A percentile compares a stretch with the other conserved stretches of the same genome.
Conservation (phyloP, 1,139 yeast species). For the Hansenula sp. region DNA sequence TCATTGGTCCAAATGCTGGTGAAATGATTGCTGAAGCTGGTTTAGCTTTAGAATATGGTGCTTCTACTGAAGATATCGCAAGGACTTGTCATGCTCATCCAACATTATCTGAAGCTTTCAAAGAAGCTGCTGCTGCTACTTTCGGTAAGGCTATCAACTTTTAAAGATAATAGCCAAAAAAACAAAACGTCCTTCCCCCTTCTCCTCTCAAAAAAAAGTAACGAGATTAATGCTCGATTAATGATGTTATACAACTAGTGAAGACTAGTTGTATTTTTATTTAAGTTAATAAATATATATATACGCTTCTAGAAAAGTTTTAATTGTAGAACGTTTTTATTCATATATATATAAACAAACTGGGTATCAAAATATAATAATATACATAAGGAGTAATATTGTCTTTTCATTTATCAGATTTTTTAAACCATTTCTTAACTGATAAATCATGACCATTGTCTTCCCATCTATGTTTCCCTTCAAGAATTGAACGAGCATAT, state of each 20-base stretch:
- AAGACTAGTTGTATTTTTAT: neutral
- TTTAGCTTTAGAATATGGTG: constrained; percentile 97
- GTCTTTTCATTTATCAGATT: neutral
- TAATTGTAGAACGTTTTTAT: too few species aligned
- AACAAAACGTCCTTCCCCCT: too few species aligned
- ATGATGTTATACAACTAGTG: too few species aligned
- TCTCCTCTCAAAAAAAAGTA: too few species aligned
- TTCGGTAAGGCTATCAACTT: constrained; percentile 87
- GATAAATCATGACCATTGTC: constrained; percentile 18
- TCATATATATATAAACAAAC: neutral
- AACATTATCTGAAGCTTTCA: constrained; percentile 94
- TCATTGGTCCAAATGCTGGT: constrained; percentile 97
- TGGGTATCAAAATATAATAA: neutral
- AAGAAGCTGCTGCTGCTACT: constrained; percentile 95
- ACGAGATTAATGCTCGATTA: too few species aligned
- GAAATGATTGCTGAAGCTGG: constrained; percentile 99
- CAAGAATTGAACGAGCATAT: constrained; percentile 31
- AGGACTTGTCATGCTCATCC: constrained; percentile 99
- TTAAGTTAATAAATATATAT: neutral
- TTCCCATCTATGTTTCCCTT: constrained; percentile 33
- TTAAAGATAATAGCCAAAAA: constrained; percentile 32
- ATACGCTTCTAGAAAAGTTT: too few species aligned
- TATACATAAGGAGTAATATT: neutral
- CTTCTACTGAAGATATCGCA: constrained; percentile 95
- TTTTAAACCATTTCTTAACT: constrained; percentile 2